Evolutionary conservation across 208 protist genomes (phyloP).

Genomic region (Crithidia mellificae): DNA sequence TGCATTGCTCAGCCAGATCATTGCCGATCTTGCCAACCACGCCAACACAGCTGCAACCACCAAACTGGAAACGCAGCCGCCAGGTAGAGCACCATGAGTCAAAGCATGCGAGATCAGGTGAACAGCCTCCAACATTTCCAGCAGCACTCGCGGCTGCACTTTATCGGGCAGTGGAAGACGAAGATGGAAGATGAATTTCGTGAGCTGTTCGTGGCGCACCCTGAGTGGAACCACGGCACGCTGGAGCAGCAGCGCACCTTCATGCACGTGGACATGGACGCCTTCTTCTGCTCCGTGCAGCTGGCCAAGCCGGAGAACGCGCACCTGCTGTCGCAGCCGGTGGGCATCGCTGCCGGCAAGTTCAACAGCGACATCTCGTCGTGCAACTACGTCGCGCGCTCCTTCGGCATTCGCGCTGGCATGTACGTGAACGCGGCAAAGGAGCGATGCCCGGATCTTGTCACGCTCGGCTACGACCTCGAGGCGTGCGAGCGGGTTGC

Average conservation of each 20-base stretch:
- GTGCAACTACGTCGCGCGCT: constrained; percentile 92
- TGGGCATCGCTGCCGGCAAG: constrained; percentile 85
- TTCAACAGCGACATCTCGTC: constrained; percentile 92
- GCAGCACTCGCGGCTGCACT: constrained; percentile 91
- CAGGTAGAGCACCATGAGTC: constrained; percentile 9
- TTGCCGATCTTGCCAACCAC: constrained; percentile 30
- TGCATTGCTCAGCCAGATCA: constrained; percentile 35
- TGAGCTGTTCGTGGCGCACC: constrained; percentile 58
- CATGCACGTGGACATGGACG: constrained; percentile 94
- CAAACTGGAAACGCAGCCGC: not conserved
- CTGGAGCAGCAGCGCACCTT: constrained; percentile 64
- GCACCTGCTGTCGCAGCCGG: constrained; percentile 68
- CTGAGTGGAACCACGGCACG: constrained; percentile 71
- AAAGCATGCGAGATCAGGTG: constrained; percentile 45
- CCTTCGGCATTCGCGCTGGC: constrained; percentile 82
- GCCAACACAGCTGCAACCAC: not conserved
- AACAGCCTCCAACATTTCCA: constrained; percentile 90
- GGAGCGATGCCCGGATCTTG: constrained; percentile 85
- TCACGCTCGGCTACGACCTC: constrained; percentile 91
- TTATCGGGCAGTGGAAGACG: constrained; percentile 93
- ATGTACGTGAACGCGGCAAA: constrained; percentile 91
- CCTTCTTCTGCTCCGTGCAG: constrained; percentile 94
- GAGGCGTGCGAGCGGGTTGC: constrained; percentile 60
- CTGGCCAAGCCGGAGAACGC: constrained; percentile 83
- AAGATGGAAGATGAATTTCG: constrained; percentile 70